Conservation (phyloP, 2,329 filamentous ascomycete species). For the Fusarium illudens region DNA sequence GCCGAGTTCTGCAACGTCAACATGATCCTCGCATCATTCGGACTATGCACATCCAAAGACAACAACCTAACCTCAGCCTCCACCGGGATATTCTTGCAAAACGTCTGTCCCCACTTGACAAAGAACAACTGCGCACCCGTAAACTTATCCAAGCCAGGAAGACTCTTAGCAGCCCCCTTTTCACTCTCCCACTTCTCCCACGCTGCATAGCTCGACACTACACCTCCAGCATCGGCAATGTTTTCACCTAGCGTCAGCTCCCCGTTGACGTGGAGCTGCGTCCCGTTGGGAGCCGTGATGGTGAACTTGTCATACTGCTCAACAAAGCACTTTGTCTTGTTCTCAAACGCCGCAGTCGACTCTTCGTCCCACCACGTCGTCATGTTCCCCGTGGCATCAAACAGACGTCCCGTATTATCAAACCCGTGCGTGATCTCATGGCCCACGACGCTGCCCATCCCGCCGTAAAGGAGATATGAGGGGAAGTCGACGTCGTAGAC, state of each 20-base stretch:
- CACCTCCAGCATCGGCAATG: conserved; percentile 74
- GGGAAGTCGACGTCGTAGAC: conserved; percentile 71
- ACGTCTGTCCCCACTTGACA: conserved; percentile 69
- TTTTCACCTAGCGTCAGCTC: conserved; percentile 73
- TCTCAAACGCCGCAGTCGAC: conserved; percentile 66
- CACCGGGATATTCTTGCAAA: conserved; percentile 71
- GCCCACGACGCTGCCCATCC: conserved; percentile 71
- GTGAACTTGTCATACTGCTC: conserved; percentile 72
- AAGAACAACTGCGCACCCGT: conserved; percentile 76
- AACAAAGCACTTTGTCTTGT: conserved; percentile 70
- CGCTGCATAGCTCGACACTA: conserved; percentile 69
- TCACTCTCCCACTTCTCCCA: conserved; percentile 68
- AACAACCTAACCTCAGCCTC: conserved; percentile 66
- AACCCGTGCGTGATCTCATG: conserved; percentile 78
- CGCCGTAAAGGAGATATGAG: conserved; percentile 73
- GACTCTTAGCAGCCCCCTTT: conserved; percentile 56
- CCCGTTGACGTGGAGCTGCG: conserved; percentile 68
- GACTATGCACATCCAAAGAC: conserved; percentile 72
- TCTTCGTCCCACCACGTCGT: conserved; percentile 72
- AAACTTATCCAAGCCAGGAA: conserved; percentile 70
- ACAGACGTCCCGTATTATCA: conserved; percentile 71
- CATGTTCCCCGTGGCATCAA: conserved; percentile 70
- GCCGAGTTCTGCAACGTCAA: conserved; percentile 73
- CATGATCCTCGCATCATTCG: conserved; percentile 66
- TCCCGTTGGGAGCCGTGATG: conserved; percentile 63